Evolutionary conservation across 352 stramenopile species (phyloP), one percentile per base, ranked within the genome.

Genomic region (Pythium brachiatum): DNA sequence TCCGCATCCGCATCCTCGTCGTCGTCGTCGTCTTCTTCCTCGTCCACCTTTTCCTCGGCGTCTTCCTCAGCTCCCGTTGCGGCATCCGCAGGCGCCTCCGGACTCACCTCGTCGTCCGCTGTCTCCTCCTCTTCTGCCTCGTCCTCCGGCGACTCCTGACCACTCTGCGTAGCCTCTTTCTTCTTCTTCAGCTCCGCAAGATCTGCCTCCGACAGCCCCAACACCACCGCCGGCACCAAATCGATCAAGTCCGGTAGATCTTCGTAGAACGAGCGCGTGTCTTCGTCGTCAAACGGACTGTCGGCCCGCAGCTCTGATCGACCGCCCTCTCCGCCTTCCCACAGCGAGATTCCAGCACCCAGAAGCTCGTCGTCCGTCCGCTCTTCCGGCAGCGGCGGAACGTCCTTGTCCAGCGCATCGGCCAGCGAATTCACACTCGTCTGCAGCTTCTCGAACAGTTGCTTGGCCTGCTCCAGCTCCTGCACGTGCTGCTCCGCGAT

Each of bases 251-350:
- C 93, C 13, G 97, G 96, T 55, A 99, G 69, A 72, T 99, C 96
- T 73, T 97, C 92, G 68, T 99, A 99, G 79, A 99, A 99, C 6
- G 83, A 86, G 3, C 94, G 86, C 34, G 91, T 98, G 54, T 98
- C 95, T 70, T 98, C 94, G 62, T 98, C 95, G 63, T 98, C 96
- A 62, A 98, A 99, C 2, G 95, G 90, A n/a, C 79, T 79, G 72
- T 96, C 69, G 79, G 77, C 70, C 60, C 81, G 69, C 78, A 97
- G 52, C 74, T 92, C 60, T 75, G 73, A 43, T 73, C 76, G 65
- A 0, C 71, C 62, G 57, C 93, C 83, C 46, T 92, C 83, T 43
- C 73, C 75, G 3, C 76, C 78, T 68, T 94, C 84, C 77, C 79
- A 95, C 11, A 95, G 48, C 15, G 77, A 70, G 54, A 94, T 79